Evolutionary conservation across 306 rosid species (phyloP), one percentile per base, ranked within the genome.

Genomic region (Glycyrrhiza uralensis): DNA sequence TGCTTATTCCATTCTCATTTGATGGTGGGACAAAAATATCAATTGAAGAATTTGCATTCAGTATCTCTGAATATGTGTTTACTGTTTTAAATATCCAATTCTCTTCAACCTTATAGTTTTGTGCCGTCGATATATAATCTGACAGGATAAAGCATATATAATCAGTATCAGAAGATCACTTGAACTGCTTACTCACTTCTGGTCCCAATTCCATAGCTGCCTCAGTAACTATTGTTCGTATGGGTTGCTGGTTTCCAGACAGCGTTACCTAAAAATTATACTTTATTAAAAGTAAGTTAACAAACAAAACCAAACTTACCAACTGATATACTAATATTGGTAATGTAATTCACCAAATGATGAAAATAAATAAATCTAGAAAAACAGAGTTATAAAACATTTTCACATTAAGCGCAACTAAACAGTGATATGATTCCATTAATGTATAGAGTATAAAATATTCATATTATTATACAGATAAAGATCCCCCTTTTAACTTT

Each of bases 191-290:
- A 79, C 93, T 82, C 75, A 87, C 97, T 80, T 90, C 92, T 12
- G 93, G 36, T 77, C 94, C 93, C 82, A 90, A 78, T 80, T 90
- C 88, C 96, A 83, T 84, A 24, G 96, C 97, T 60, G 96, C 96
- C 82, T 87, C 91, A 1, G 92, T 86, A 51, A 89, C 86, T 87
- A 86, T 94, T 4, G 91, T 87, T 61, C 90, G 87, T 10, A 93
- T 50, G 65, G 96, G 96, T 71, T 85, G 92, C 82, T 90, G 98
- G 80, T 88, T 87, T 76, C 97, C 98, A 19, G 96, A 83, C 38
- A 89, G 81, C 6, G 96, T 89, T 66, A 86, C 94, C 97, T 93
- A 75, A 61, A 74, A 45, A 51, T 77, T 57, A 66, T 60, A 76
- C 71, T 42, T 77, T 41, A 56, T 23, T 57, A 42, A 45, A 22